Evolutionary conservation across 2,329 filamentous ascomycete species (phyloP), one percentile per base, ranked within the genome.

Genomic region (Hyphodiscus sp.): DNA sequence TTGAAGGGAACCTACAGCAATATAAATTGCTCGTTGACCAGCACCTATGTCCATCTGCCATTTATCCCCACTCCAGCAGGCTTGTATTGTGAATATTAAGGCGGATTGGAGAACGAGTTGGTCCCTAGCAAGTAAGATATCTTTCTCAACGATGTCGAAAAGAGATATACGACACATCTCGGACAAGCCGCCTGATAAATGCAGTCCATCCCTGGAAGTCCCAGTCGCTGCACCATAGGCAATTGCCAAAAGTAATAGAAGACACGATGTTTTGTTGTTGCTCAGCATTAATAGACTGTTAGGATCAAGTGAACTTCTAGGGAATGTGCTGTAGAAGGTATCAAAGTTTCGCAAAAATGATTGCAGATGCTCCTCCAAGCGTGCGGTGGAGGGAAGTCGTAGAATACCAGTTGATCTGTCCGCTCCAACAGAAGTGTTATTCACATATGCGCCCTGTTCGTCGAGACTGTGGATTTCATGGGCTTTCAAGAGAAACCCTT

Each of bases 31-130:
- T 47, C 83, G 77, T 67, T 87, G 85, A 29, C 85, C 84, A 82
- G 87, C 86, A 43, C 83, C 80, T 59, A 87, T 86, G 63, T 88
- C 84, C 84, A 87, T 88, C 59, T 87, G 81, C 83, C 85, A 87
- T 69, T 87, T 87, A 67, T 88, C 85, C 45, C 85, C 85, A 64
- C 84, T 86, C 85, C 85, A 89, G 1, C 82, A 82, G 8, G 83
- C 85, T 23, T 86, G 76, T 1, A 84, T 76, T 1, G 81, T 86
- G 65, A 87, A 87, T 2, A 88, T 76, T 13, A 88, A 71, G 0
- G 84, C 84, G 47, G 82, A 83, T 41, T 83, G 78, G 45, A 88
- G 73, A 0, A 85, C 79, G 2, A 81, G 77, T 0, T 81, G 80
- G 63, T 88, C 83, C 1, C 81, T 79, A 13, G 81, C 80, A 71